A percentile compares a stretch with the other conserved stretches of the same genome.
Evolutionary conservation across 2,329 filamentous ascomycete species (phyloP).

Genomic region (Scorias spongiosa): DNA sequence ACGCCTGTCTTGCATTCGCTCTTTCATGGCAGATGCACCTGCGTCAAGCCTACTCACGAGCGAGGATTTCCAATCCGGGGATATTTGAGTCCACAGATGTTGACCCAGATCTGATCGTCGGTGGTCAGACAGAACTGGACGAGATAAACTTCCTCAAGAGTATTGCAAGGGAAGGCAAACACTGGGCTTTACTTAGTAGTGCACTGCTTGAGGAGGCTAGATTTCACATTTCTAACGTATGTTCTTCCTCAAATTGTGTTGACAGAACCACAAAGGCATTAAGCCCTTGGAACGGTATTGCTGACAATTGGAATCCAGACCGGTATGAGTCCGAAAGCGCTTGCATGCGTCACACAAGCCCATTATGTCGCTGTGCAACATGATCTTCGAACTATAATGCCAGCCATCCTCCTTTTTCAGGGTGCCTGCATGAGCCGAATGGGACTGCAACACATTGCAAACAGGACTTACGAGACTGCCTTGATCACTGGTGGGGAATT

Average conservation of each 20-base stretch:
- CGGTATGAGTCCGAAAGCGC: constrained; percentile 32
- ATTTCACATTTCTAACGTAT: constrained; percentile 56
- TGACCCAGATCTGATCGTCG: constrained; percentile 4
- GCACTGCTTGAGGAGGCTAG: constrained; percentile 77
- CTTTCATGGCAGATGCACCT: constrained; percentile 95
- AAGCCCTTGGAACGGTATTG: too few relatives aligned
- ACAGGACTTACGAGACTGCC: not conserved
- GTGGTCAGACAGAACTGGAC: constrained; percentile 45
- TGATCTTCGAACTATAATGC: constrained; percentile 56
- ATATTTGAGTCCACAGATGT: constrained; percentile 5
- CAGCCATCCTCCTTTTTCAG: constrained; percentile 56
- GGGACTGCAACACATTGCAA: not conserved
- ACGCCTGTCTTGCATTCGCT: constrained; percentile 83
- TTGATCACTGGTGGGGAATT: not conserved
- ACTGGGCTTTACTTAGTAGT: constrained; percentile 73
- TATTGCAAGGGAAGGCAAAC: constrained; percentile 72
- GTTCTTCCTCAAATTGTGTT: constrained; percentile 25
- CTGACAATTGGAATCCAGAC: constrained; percentile 1
- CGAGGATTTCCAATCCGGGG: constrained; percentile 2
- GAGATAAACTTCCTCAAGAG: constrained; percentile 69
- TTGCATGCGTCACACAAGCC: constrained; percentile 69
- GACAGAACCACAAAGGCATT: not conserved
- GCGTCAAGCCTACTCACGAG: constrained; percentile 60
- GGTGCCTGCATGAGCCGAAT: constrained; percentile 25
- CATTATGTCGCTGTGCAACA: constrained; percentile 69